Evolutionary conservation across 169 alveolate species (phyloP).

Genomic region (Babesia microti): DNA sequence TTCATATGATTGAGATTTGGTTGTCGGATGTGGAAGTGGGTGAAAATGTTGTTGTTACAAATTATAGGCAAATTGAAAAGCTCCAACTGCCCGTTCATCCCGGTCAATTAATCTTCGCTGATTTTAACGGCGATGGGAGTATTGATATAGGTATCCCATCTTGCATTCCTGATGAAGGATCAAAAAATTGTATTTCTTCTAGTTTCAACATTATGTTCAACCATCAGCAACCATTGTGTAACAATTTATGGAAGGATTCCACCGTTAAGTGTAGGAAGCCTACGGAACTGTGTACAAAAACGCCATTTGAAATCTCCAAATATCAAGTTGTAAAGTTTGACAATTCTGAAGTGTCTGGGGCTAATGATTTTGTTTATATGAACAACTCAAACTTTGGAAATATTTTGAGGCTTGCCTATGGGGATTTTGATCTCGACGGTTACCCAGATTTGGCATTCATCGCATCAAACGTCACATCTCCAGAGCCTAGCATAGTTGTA

Average conservation of each 20-base stretch:
- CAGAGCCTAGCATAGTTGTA: slow-evolving; percentile 11
- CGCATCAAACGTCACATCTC: background rate
- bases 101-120: slow-evolving; percentile 57
- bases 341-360: background rate
- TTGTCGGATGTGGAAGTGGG: slow-evolving; percentile 20
- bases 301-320: slow-evolving; percentile 46
- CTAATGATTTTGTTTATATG: background rate
- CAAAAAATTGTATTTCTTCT: slow-evolving; percentile 23
- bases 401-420: slow-evolving; percentile 15
- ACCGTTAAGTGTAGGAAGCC: slow-evolving; percentile 58
- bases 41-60: background rate
- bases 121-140: slow-evolving; percentile 69
- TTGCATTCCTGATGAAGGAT: slow-evolving; percentile 30
- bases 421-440: slow-evolving; percentile 56
- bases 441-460: slow-evolving; percentile 42
- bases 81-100: slow-evolving; percentile 43
- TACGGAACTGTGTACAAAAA: slow-evolving; percentile 50
- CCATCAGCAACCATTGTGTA: slow-evolving; percentile 55
- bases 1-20: slow-evolving; percentile 43
- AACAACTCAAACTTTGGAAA: background rate
- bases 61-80: slow-evolving; percentile 1
- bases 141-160: slow-evolving; percentile 62
- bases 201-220: slow-evolving; percentile 40
- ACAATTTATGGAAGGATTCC: slow-evolving; percentile 43
- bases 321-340: background rate